A percentile compares a stretch with the other conserved stretches of the same genome.
phyloP scores from a whole-genome alignment of 352 stramenopile genomes.

The Pythium utonaiense region DNA sequence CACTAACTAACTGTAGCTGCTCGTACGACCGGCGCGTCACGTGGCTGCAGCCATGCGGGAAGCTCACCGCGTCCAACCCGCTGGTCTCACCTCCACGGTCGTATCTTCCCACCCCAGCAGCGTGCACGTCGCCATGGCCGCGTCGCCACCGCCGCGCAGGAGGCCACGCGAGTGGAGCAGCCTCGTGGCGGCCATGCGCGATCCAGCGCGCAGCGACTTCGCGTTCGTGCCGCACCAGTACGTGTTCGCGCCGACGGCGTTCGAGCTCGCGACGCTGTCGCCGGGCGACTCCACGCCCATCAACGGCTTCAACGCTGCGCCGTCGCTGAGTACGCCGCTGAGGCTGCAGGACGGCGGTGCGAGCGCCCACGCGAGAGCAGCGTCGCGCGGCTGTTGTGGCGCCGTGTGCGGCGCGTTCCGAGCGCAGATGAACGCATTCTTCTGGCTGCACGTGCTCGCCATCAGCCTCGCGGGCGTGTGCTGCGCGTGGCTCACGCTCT shows the following conservation, averaged over 20 bases:
- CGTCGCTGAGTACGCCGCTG: conserved; percentile 6
- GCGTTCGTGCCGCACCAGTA: conserved; percentile 83
- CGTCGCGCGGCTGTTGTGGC: background rate
- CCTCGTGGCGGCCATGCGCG: conserved; percentile 57
- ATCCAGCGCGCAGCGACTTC: conserved; percentile 72
- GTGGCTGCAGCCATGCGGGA: background rate
- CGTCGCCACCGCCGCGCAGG: background rate
- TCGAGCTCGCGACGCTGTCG: conserved; percentile 25
- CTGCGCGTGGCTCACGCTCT: conserved; percentile 56
- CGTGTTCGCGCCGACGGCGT: conserved; percentile 43
- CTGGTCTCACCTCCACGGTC: background rate
- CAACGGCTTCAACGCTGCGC: conserved; percentile 21
- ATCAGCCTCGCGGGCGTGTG: conserved; percentile 43
- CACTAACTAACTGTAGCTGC: background rate
- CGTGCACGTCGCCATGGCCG: background rate
- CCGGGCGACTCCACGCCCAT: conserved; percentile 67
- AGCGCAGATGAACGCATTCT: conserved; percentile 44
- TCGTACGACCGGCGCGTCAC: background rate
- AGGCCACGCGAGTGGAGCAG: conserved; percentile 44
- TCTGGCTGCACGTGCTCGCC: conserved; percentile 51
- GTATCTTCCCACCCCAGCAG: background rate
- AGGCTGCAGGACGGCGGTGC: background rate
- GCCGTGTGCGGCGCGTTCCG: conserved; percentile 8
- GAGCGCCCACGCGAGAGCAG: background rate
- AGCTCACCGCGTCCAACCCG: conserved; percentile 10